These are phyloP conservation scores for Cyberlindnera mississippiensis DNA, from an alignment of 805 yeast genomes.

Conservation along the genomic window DNA sequence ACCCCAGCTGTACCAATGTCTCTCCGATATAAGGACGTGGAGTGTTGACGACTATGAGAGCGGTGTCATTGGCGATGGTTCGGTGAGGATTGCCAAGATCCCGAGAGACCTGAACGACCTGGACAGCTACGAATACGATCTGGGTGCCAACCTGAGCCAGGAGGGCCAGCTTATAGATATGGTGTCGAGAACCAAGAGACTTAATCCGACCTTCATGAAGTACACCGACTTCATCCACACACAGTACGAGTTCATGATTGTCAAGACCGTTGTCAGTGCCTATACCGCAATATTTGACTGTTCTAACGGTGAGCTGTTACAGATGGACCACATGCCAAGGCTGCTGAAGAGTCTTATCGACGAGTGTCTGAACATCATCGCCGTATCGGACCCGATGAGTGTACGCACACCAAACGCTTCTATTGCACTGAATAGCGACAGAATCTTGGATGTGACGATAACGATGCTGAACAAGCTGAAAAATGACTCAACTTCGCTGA, in stretches of 20 bases:
- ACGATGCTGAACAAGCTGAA: constrained; percentile 26
- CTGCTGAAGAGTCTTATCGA: constrained; percentile 40
- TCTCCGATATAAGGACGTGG: constrained; percentile 68
- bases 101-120: constrained; percentile 32
- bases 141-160: constrained; percentile 24
- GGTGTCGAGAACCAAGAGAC: constrained; percentile 28
- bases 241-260: constrained; percentile 62
- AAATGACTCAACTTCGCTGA: constrained; percentile 8
- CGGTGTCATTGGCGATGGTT: constrained; percentile 56
- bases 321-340: constrained; percentile 31
- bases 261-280: constrained; percentile 69
- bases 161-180: constrained; percentile 22
- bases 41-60: constrained; percentile 34
- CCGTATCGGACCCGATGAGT: constrained; percentile 18
- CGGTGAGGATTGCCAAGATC: constrained; percentile 43
- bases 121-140: constrained; percentile 22
- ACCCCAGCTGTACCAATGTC: constrained; percentile 47
- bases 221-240: constrained; percentile 39
- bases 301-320: constrained; percentile 57
- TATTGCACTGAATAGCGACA: constrained; percentile 27
- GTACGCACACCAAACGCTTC: constrained; percentile 21
- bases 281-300: constrained; percentile 63
- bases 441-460: constrained; percentile 33
- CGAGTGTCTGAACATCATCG: constrained; percentile 47
- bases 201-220: constrained; percentile 27